Conservation (phyloP, 345 rosid genomes). For the Murraya paniculata region DNA sequence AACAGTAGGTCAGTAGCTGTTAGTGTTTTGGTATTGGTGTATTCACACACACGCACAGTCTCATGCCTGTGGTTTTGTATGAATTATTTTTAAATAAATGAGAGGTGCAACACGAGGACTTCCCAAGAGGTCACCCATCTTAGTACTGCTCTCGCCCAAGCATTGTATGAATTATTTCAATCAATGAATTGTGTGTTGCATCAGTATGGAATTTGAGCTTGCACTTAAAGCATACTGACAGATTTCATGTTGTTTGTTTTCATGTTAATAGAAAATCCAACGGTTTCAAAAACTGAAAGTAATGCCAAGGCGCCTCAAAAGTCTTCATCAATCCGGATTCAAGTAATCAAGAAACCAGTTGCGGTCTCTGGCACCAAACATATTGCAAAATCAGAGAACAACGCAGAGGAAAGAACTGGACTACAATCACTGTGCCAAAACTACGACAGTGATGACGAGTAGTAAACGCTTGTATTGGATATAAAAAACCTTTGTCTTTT, state of each 20-base stretch:
- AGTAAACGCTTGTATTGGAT: too few relatives aligned
- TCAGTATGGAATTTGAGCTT: too few relatives aligned
- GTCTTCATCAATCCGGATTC: slow-evolving; percentile 38
- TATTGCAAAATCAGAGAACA: slow-evolving; percentile 31
- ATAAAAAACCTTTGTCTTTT: not conserved
- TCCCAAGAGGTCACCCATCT: too few relatives aligned
- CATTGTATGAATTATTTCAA: too few relatives aligned
- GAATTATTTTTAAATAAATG: too few relatives aligned
- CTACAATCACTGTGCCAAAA: slow-evolving; percentile 59
- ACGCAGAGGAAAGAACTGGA: slow-evolving; percentile 32
- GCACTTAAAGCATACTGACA: not conserved
- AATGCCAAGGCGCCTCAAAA: slow-evolving; percentile 29
- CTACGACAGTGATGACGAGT: slow-evolving; percentile 45
- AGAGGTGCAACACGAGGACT: too few relatives aligned
- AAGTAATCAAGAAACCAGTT: slow-evolving; percentile 50
- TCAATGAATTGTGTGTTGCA: too few relatives aligned
- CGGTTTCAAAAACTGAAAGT: slow-evolving; percentile 14
- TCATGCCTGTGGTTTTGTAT: too few relatives aligned
- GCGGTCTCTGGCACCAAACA: slow-evolving; percentile 13
- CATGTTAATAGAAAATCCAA: slow-evolving; percentile 23
- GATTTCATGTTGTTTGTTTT: not conserved
- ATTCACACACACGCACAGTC: too few relatives aligned
- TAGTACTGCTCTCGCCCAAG: too few relatives aligned
- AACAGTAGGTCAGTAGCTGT: too few relatives aligned
- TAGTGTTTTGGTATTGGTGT: too few relatives aligned